A percentile compares a stretch with the other conserved stretches of the same genome.
Conservation (phyloP, 2,329 filamentous ascomycete genomes). For the Paraphoma sp. region DNA sequence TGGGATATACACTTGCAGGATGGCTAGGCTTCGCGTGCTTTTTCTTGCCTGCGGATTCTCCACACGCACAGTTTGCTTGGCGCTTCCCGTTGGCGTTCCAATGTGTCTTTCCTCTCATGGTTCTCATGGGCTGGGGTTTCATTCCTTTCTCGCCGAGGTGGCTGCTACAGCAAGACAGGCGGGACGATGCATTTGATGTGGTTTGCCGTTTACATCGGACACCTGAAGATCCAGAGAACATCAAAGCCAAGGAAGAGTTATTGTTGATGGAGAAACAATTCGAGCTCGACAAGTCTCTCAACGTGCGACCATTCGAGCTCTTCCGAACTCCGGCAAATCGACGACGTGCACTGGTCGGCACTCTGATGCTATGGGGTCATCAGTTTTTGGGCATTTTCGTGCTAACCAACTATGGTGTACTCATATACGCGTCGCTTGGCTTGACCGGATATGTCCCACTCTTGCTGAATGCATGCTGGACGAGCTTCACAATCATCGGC, state of each 20-base stretch:
- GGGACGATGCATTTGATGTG: constrained; percentile 50
- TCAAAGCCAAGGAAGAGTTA: constrained; percentile 49
- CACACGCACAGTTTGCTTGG: constrained; percentile 51
- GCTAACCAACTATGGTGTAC: constrained; percentile 27
- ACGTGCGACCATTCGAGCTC: constrained; percentile 44
- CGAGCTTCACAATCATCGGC: constrained; percentile 25
- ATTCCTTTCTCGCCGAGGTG: constrained; percentile 54
- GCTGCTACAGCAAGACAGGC: constrained; percentile 52
- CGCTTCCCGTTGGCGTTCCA: constrained; percentile 55
- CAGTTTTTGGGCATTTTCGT: constrained; percentile 42
- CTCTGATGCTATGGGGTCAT: constrained; percentile 51
- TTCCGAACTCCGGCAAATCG: constrained; percentile 52
- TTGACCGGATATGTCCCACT: constrained; percentile 23
- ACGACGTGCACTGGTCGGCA: constrained; percentile 48
- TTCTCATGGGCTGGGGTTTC: constrained; percentile 48
- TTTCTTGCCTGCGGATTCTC: constrained; percentile 42
- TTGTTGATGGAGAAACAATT: constrained; percentile 54
- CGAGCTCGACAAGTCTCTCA: constrained; percentile 23
- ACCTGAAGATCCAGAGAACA: constrained; percentile 48
- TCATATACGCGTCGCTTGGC: constrained; percentile 29
- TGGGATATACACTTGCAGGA: constrained; percentile 49
- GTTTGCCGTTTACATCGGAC: constrained; percentile 54
- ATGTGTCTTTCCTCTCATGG: constrained; percentile 48
- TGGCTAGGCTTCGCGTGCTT: constrained; percentile 53
- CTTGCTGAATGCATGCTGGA: constrained; percentile 29